phyloP scores from a whole-genome alignment of 208 protist species.

The Angomonas ambiguus region DNA sequence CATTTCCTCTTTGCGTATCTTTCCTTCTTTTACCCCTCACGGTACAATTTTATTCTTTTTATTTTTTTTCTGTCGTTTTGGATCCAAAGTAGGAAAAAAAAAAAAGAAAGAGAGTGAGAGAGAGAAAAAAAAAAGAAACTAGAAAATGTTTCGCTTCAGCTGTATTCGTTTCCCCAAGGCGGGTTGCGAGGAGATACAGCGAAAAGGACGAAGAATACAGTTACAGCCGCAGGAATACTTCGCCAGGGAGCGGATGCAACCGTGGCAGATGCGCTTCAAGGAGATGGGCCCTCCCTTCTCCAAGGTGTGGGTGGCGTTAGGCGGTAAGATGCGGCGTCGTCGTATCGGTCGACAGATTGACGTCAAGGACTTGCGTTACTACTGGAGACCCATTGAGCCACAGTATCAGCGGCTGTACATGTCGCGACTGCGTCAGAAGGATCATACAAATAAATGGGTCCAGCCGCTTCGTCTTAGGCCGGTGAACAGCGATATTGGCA shows the following conservation, averaged over 20 bases:
- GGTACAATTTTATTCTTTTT: too few relatives aligned
- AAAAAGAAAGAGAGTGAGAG: not conserved
- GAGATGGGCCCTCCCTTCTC: conserved; percentile 86
- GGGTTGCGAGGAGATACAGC: conserved; percentile 80
- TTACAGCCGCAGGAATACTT: conserved; percentile 60
- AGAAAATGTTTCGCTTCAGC: conserved; percentile 53
- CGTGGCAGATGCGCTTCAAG: conserved; percentile 87
- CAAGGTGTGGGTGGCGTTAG: conserved; percentile 83
- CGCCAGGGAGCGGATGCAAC: conserved; percentile 76
- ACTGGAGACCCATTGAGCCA: conserved; percentile 87
- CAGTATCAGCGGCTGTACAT: conserved; percentile 90
- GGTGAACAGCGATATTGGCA: conserved; percentile 70
- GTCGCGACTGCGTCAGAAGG: conserved; percentile 65
- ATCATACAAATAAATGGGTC: conserved; percentile 52
- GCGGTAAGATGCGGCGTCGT: conserved; percentile 87
- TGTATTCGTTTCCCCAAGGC: conserved; percentile 57
- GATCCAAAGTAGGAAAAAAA: not conserved
- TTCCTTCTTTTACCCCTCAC: too few relatives aligned
- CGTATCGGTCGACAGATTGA: conserved; percentile 85
- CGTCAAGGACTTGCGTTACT: conserved; percentile 87
- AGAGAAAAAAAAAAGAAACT: not conserved
- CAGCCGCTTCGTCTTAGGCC: conserved; percentile 67
- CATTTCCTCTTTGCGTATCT: too few relatives aligned
- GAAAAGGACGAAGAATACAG: conserved; percentile 68
- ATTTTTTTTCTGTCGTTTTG: too few relatives aligned